Conservation (phyloP, 23 red algal genomes). For the Gracilariopsis chorda region DNA sequence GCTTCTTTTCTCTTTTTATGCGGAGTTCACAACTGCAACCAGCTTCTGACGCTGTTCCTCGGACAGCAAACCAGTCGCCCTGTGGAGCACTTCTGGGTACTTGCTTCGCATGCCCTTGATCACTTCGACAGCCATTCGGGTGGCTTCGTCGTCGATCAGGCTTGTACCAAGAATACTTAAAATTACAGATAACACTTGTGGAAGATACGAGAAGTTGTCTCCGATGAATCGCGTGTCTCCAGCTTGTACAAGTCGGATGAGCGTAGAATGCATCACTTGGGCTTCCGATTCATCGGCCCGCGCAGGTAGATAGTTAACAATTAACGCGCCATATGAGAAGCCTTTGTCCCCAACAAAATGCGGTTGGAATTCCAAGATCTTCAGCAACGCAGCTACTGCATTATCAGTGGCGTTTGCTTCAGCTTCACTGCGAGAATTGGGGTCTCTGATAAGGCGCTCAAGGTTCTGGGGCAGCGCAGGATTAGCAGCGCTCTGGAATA, state of each 20-base stretch:
- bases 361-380: constrained; percentile 78
- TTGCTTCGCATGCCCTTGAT: constrained; percentile 46
- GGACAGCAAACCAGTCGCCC: constrained; percentile 39
- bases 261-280: constrained; percentile 40
- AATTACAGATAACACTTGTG: constrained; percentile 50
- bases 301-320: constrained; percentile 76
- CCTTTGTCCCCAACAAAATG: constrained; percentile 25
- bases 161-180: constrained; percentile 39
- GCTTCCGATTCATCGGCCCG: constrained; percentile 81
- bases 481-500: constrained; percentile 10
- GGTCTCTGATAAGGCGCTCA: constrained; percentile 54
- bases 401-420: constrained; percentile 80
- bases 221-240: constrained; percentile 46
- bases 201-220: constrained; percentile 36
- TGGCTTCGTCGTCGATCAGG: constrained; percentile 31
- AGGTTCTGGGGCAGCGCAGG: background rate
- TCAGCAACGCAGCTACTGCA: constrained; percentile 76
- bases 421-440: constrained; percentile 46
- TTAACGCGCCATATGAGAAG: background rate
- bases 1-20: constrained; percentile 12
- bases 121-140: constrained; percentile 31
- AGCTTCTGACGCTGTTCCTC: constrained; percentile 62
- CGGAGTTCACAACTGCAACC: constrained; percentile 1
- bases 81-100: constrained; percentile 57
- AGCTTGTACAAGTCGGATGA: constrained; percentile 59